phyloP scores from a whole-genome alignment of 768 basidiomycete genomes.

The Leucosporidium yakuticum region DNA sequence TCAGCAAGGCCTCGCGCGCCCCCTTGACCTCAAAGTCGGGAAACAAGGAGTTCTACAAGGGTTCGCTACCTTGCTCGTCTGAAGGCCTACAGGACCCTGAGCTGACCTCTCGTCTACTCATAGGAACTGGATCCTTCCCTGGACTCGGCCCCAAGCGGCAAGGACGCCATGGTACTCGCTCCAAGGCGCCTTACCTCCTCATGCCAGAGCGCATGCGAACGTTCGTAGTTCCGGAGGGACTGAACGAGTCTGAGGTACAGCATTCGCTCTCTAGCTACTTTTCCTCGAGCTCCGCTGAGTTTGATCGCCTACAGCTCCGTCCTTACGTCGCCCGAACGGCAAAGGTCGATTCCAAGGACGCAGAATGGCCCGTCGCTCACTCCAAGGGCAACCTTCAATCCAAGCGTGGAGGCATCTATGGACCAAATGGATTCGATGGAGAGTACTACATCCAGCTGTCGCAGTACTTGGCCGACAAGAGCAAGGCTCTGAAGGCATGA shows the following conservation, averaged over 20 bases:
- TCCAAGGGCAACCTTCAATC: constrained; percentile 36
- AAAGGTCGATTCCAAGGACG: constrained; percentile 12
- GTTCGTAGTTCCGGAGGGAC: constrained; percentile 37
- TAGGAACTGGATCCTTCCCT: constrained; percentile 62
- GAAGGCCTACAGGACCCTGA: not conserved
- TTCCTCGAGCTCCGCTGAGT: not conserved
- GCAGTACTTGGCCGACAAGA: constrained; percentile 7
- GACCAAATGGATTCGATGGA: constrained; percentile 39
- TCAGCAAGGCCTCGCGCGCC: constrained; percentile 76
- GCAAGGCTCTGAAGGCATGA: not conserved
- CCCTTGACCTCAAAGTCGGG: constrained; percentile 78
- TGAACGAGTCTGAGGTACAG: constrained; percentile 52
- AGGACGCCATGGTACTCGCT: constrained; percentile 79
- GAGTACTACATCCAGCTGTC: constrained; percentile 41
- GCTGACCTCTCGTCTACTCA: not conserved
- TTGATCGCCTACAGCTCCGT: constrained; percentile 1
- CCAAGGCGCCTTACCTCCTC: constrained; percentile 38
- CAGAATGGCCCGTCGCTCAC: constrained; percentile 37
- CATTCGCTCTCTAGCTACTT: constrained; percentile 51
- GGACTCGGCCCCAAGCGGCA: constrained; percentile 71
- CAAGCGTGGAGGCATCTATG: constrained; percentile 33
- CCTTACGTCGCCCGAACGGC: constrained; percentile 50
- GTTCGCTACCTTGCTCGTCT: constrained; percentile 46
- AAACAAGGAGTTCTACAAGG: constrained; percentile 97
- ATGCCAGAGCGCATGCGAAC: constrained; percentile 38